phyloP scores from a whole-genome alignment of 1,139 yeast genomes.

The Debaryomyces robertsiae region DNA sequence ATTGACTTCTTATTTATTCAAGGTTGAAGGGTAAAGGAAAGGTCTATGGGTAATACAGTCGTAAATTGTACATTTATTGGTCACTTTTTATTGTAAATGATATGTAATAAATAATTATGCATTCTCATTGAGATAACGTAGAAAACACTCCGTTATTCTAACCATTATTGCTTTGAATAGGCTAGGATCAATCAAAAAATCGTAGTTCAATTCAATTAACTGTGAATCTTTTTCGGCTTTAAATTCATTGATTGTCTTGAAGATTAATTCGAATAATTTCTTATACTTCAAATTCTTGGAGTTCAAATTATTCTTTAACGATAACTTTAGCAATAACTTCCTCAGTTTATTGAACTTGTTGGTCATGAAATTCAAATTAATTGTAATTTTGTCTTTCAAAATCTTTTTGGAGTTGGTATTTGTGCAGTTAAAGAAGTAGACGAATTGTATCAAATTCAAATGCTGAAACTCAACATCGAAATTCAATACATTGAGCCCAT shows the following conservation, averaged over 20 bases:
- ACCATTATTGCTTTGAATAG: constrained; percentile 24
- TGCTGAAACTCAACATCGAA: constrained; percentile 38
- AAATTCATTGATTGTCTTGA: constrained; percentile 35
- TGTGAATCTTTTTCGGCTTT: constrained; percentile 18
- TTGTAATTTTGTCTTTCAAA: constrained; percentile 37
- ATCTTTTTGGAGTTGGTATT: constrained; percentile 35
- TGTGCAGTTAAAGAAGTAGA: constrained; percentile 35
- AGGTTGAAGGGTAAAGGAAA: constrained; percentile 3
- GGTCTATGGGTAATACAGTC: constrained; percentile 7
- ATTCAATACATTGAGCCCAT: constrained; percentile 35
- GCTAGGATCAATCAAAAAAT: constrained; percentile 34
- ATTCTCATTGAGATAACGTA: constrained; percentile 8
- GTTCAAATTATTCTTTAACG: constrained; percentile 41
- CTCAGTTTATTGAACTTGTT: constrained; percentile 35
- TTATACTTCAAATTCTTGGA: constrained; percentile 44
- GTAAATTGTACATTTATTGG: constrained; percentile 7
- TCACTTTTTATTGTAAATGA: not conserved
- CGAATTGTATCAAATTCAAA: constrained; percentile 36
- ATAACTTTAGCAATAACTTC: constrained; percentile 29
- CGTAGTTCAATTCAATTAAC: constrained; percentile 42
- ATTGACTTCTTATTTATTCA: constrained; percentile 1
- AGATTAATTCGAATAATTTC: constrained; percentile 43
- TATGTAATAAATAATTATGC: constrained; percentile 8
- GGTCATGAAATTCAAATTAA: constrained; percentile 34
- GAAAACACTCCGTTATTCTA: constrained; percentile 29